Evolutionary conservation across 2,329 filamentous ascomycete genomes (phyloP), one percentile per base, ranked within the genome.

Genomic region (Coniosporium tulheliwenetii): DNA sequence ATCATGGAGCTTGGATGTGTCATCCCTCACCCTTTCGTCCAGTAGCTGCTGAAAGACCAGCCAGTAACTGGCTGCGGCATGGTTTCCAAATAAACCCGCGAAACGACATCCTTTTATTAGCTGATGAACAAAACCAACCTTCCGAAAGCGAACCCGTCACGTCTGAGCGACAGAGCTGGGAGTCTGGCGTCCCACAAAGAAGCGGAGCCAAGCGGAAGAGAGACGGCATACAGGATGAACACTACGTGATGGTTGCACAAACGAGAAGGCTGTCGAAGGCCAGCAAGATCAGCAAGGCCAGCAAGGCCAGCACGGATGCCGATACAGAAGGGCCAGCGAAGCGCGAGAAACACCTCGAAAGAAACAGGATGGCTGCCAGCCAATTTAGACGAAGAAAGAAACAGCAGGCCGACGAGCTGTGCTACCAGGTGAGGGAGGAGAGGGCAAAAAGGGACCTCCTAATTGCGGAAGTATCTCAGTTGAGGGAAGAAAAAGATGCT

Each of bases 361-460:
- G 80, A 44, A 86, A 86, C 55, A 70, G 81, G 8, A 62, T 81
- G 2, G 81, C 81, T 0, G 81, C 81, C 1, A 80, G 76, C 54
- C 84, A 84, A 53, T 85, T 80, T 52, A 73, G 81, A 3, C 72
- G 79, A 50, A 83, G 81, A 61, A 75, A 76, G 57, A 76, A 76
- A 55, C 67, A 71, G 10, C 38, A 35, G 34, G 38, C 30, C 13
- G 32, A 33, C 13, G 35, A 33, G 12, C 36, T 41, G 19, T 34
- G 38, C 15, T 12, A 8, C 5, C 34, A 15, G 7, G 40, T 19
- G 16, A 13, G 40, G n/a, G 29, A 38, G 8, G 10, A 29, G 16
- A 10, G 29, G 19, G 10, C 34, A 5, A 10, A 41, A 15, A 34
- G 30, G n/a, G 8, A 12, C 5, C 10, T 10, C 31, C 30, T 41